Conservation (phyloP, 2,329 filamentous ascomycete species). For the Penicillium italicum region DNA sequence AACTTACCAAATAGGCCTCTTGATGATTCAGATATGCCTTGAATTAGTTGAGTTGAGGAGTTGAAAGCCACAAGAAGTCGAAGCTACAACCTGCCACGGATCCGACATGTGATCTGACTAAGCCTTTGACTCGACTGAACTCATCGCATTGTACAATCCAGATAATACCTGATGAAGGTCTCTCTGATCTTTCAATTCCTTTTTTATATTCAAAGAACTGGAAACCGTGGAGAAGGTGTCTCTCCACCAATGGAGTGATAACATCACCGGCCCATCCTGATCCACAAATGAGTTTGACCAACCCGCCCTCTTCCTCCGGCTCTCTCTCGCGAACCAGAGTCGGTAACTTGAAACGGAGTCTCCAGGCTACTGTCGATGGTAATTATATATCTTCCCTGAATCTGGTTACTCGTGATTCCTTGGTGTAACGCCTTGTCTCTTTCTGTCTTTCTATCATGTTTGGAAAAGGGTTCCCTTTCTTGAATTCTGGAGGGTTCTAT, state of each 20-base stretch:
- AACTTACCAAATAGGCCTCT: neutral
- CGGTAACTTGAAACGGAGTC: constrained; percentile 41
- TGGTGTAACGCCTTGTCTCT: neutral
- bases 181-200: neutral
- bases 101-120: constrained; percentile 6
- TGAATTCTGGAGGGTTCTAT: constrained; percentile 40
- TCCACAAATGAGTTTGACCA: constrained; percentile 42
- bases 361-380: constrained; percentile 47
- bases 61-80: neutral
- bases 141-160: constrained; percentile 3
- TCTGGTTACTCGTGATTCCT: constrained; percentile 11
- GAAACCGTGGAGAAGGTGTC: neutral
- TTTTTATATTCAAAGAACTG: neutral
- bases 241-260: constrained; percentile 11
- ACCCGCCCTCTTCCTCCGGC: constrained; percentile 41
- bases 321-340: constrained; percentile 38
- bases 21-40: neutral
- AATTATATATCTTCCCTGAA: constrained; percentile 29
- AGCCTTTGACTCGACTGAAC: constrained; percentile 3
- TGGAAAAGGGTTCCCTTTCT: constrained; percentile 39
- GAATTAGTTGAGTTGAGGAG: neutral
- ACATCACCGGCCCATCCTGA: neutral
- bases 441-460: constrained; percentile 33
- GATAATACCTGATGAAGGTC: neutral
- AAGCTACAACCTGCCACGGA: neutral